These are phyloP conservation scores for Fusarium kyushuense DNA, from an alignment of 2,329 filamentous ascomycete species.

Conservation along the genomic window DNA sequence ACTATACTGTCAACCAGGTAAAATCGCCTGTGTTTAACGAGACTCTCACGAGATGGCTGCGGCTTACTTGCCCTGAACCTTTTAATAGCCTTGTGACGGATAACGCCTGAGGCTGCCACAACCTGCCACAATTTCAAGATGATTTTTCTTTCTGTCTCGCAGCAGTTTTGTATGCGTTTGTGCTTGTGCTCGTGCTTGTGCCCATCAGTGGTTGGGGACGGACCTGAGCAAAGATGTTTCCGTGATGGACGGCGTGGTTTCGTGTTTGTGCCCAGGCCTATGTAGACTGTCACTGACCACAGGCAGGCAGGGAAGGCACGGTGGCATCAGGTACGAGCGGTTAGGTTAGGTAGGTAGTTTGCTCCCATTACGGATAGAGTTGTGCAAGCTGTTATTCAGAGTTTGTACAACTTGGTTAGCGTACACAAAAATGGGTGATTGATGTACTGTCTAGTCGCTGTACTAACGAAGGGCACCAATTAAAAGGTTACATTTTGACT, in stretches of 20 bases:
- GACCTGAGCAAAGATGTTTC: conserved; percentile 26
- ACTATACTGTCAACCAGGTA: not conserved
- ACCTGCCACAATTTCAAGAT: conserved; percentile 6
- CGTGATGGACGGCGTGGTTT: conserved; percentile 38
- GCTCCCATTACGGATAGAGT: not conserved
- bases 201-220: not conserved
- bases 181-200: conserved; percentile 12
- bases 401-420: conserved; percentile 5
- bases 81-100: not conserved
- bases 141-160: conserved; percentile 20
- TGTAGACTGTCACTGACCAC: not conserved
- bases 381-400: conserved; percentile 5
- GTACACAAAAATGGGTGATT: conserved; percentile 8
- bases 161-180: conserved; percentile 17
- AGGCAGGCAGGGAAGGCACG: conserved; percentile 2
- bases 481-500: not conserved
- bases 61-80: not conserved
- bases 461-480: conserved; percentile 3
- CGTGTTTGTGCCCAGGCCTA: conserved; percentile 25
- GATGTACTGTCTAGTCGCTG: not conserved
- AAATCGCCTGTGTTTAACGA: conserved; percentile 6
- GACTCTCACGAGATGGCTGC: conserved; percentile 1
- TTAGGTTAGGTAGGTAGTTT: conserved; percentile 2
- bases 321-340: conserved; percentile 5
- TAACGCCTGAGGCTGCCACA: not conserved